Conservation (phyloP, 352 stramenopile genomes). For the Globisporangium abappressorium region DNA sequence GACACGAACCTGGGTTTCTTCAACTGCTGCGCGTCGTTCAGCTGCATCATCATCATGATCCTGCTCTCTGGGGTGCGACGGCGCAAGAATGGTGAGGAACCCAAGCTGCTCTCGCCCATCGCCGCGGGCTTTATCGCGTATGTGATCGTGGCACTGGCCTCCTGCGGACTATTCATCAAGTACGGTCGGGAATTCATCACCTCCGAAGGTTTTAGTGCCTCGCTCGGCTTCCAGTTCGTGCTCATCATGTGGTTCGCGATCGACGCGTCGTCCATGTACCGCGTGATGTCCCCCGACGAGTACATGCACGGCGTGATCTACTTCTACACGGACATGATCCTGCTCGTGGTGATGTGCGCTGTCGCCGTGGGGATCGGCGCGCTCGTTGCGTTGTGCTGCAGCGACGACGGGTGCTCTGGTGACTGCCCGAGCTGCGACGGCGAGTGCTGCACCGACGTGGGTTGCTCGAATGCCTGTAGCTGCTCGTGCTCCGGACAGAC, state of each 20-base stretch:
- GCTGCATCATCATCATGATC: conserved; percentile 42
- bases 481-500: too few relatives aligned
- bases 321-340: conserved; percentile 63
- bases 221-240: conserved; percentile 39
- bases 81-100: not conserved
- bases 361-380: conserved; percentile 29
- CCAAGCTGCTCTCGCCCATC: conserved; percentile 31
- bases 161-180: conserved; percentile 25
- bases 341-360: conserved; percentile 39
- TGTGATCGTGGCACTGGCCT: conserved; percentile 19
- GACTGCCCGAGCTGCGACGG: not conserved
- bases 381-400: not conserved
- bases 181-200: conserved; percentile 32
- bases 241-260: conserved; percentile 54
- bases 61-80: conserved; percentile 25
- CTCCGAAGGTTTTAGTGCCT: conserved; percentile 33
- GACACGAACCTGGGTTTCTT: conserved; percentile 41
- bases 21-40: conserved; percentile 39
- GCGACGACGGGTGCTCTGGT: not conserved
- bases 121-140: conserved; percentile 30
- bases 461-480: not conserved
- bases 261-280: conserved; percentile 54
- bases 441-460: too few relatives aligned
- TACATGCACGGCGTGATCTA: conserved; percentile 70
- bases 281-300: conserved; percentile 55